A percentile compares a stretch with the other conserved stretches of the same genome.
phyloP scores from a whole-genome alignment of 2,329 filamentous ascomycete species.

The Aureobasidium sp. region DNA sequence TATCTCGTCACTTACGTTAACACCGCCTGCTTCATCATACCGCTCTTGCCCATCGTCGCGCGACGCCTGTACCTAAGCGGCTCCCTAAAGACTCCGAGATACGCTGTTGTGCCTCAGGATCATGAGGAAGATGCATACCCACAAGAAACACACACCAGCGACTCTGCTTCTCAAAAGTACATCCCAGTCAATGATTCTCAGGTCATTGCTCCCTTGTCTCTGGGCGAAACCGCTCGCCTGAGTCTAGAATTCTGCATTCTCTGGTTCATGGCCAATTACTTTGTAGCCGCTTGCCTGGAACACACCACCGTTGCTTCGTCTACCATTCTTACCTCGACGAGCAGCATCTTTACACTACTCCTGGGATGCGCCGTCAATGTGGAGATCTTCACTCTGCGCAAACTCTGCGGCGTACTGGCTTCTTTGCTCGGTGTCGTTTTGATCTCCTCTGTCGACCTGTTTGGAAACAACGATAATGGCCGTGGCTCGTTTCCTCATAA shows the following conservation, averaged over 20 bases:
- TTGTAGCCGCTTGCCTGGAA: constrained; percentile 84
- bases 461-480: constrained; percentile 62
- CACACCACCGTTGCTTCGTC: constrained; percentile 88
- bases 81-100: constrained; percentile 8
- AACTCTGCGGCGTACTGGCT: constrained; percentile 73
- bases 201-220: constrained; percentile 26
- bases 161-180: neutral
- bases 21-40: constrained; percentile 77
- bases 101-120: constrained; percentile 1
- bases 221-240: constrained; percentile 66
- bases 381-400: constrained; percentile 73
- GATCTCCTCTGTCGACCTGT: constrained; percentile 77
- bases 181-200: neutral
- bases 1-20: constrained; percentile 96
- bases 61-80: constrained; percentile 21
- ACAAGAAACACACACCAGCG: neutral
- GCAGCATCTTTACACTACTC: constrained; percentile 82
- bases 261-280: constrained; percentile 85
- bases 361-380: constrained; percentile 72
- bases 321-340: constrained; percentile 87
- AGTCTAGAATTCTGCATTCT: constrained; percentile 85
- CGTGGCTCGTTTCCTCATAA: constrained; percentile 82
- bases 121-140: neutral
- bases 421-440: constrained; percentile 77
- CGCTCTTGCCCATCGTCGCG: constrained; percentile 58